Evolutionary conservation across 2,329 filamentous ascomycete genomes (phyloP).

Genomic region (Myriosclerotinia duriaeana): DNA sequence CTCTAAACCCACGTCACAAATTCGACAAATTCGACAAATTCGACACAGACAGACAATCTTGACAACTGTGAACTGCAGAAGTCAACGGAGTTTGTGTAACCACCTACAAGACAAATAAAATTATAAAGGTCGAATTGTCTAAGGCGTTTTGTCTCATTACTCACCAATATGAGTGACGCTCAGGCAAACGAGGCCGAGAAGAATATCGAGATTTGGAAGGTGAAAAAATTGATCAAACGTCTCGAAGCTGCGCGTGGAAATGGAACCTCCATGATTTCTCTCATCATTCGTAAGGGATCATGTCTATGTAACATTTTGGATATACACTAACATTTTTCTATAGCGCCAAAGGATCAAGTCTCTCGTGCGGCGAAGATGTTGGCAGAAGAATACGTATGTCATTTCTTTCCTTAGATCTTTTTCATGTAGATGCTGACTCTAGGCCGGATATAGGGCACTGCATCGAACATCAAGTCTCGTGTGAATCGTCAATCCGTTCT

Average conservation of each 20-base stretch:
- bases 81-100: slow-evolving; percentile 17
- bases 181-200: slow-evolving; percentile 95
- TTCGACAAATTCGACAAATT: slow-evolving; percentile 14
- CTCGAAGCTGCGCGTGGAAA: slow-evolving; percentile 96
- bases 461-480: slow-evolving; percentile 99
- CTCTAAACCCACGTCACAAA: slow-evolving; percentile 20
- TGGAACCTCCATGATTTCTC: slow-evolving; percentile 98
- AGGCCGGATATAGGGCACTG: slow-evolving; percentile 72
- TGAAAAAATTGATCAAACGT: slow-evolving; percentile 99
- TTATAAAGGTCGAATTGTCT: slow-evolving; percentile 8
- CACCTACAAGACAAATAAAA: slow-evolving; percentile 11
- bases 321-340: slow-evolving; percentile 22
- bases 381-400: slow-evolving; percentile 96
- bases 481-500: slow-evolving; percentile 98
- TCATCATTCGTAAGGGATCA: slow-evolving; percentile 81
- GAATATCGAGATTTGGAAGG: slow-evolving; percentile 94
- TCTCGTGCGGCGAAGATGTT: slow-evolving; percentile 98
- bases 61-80: slow-evolving; percentile 23
- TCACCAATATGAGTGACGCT: slow-evolving; percentile 76
- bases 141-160: slow-evolving; percentile 26
- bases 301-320: slow-evolving; percentile 31
- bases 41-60: slow-evolving; percentile 12
- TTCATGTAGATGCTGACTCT: slow-evolving; percentile 21
- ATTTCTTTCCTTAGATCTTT: slow-evolving; percentile 14
- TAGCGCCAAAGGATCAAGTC: slow-evolving; percentile 96